phyloP scores from a whole-genome alignment of 163 green algal genomes.

The Scenedesmus sp. region DNA sequence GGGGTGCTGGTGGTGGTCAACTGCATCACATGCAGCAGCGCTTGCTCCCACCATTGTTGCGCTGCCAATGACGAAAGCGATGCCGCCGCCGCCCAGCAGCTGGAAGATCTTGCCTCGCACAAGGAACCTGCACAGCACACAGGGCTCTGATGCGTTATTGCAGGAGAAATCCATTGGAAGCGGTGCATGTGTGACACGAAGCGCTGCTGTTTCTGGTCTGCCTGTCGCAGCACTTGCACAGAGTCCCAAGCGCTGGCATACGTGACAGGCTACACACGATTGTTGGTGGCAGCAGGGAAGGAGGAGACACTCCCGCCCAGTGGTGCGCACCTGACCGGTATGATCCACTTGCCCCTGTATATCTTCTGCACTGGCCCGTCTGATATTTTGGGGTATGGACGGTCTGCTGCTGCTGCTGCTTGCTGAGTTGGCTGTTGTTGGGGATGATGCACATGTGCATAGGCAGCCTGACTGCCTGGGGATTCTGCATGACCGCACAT shows the following conservation, averaged over 20 bases:
- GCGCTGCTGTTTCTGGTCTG: background rate
- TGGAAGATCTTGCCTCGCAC: slow-evolving; percentile 74
- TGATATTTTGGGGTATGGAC: background rate
- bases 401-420: slow-evolving; percentile 25
- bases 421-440: background rate
- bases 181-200: too few relatives aligned
- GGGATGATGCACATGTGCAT: background rate
- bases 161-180: background rate
- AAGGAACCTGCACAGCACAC: background rate
- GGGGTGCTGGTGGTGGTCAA: background rate
- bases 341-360: slow-evolving; percentile 52
- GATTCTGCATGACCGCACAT: background rate
- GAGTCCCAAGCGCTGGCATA: background rate
- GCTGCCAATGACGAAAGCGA: slow-evolving; percentile 57
- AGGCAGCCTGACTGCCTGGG: slow-evolving; percentile 4
- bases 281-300: background rate
- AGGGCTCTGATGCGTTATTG: background rate
- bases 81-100: slow-evolving; percentile 43
- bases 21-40: background rate
- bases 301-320: background rate
- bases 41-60: background rate
- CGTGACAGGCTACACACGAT: background rate
- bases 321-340: slow-evolving; percentile 14
- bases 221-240: background rate
- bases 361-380: background rate